Percentiles rank a stretch among this genome's conserved stretches.
Conservation (phyloP, 2,329 filamentous ascomycete genomes). For the Colletotrichum euphorbiae region DNA sequence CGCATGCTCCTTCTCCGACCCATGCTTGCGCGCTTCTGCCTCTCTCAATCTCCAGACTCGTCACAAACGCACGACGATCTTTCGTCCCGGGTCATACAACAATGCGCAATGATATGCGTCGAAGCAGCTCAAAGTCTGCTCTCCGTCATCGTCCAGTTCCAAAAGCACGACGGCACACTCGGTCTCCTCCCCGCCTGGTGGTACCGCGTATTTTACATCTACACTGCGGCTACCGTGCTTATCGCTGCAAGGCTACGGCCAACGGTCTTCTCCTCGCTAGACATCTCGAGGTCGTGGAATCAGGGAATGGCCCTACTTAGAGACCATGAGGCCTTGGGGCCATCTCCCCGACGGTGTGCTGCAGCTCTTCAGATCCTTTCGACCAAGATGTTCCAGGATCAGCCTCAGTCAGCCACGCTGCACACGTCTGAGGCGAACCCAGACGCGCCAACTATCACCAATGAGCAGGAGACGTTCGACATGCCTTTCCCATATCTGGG, state of each 20-base stretch:
- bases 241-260: constrained; percentile 51
- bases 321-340: constrained; percentile 49
- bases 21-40: constrained; percentile 48
- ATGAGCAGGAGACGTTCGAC: constrained; percentile 28
- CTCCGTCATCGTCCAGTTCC: constrained; percentile 45
- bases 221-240: constrained; percentile 51
- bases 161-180: constrained; percentile 47
- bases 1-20: constrained; percentile 50
- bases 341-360: constrained; percentile 48
- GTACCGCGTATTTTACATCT: constrained; percentile 54
- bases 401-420: constrained; percentile 5
- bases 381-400: constrained; percentile 47
- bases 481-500: constrained; percentile 26
- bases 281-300: constrained; percentile 48
- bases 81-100: constrained; percentile 46
- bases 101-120: constrained; percentile 51
- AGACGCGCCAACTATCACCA: neutral
- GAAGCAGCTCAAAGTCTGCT: constrained; percentile 50
- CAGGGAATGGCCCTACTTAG: constrained; percentile 49
- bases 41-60: constrained; percentile 33
- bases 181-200: constrained; percentile 54
- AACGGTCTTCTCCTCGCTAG: constrained; percentile 45
- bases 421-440: neutral
- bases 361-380: constrained; percentile 51
- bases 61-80: constrained; percentile 41